A percentile compares a stretch with the other conserved stretches of the same genome.
Evolutionary conservation across 1,284 basidiomycete genomes (phyloP).

Genomic region (Cronartium quercuum): DNA sequence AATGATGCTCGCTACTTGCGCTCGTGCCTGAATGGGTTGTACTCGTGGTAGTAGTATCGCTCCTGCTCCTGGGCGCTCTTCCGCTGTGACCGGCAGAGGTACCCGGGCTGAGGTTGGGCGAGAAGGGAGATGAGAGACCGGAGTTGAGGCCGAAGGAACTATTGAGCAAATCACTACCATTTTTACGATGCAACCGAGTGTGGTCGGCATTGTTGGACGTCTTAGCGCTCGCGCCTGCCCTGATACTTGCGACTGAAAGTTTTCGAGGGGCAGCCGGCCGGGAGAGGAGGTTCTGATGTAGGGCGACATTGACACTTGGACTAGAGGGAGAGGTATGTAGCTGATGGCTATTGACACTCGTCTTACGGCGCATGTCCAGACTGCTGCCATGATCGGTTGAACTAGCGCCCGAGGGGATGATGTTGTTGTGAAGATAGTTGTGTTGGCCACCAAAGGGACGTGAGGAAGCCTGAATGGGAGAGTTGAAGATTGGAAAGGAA

Average conservation of each 20-base stretch:
- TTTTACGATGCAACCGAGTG: constrained; percentile 3
- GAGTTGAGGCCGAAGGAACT: background rate
- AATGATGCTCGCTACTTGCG: constrained; percentile 1
- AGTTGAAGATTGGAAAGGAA: constrained; percentile 13
- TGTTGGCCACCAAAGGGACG: constrained; percentile 34
- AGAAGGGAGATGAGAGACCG: background rate
- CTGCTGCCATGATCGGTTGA: background rate
- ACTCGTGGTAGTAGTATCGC: constrained; percentile 16
- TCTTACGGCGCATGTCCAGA: background rate
- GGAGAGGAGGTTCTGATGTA: background rate
- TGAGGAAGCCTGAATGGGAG: constrained; percentile 20
- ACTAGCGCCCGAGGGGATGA: background rate
- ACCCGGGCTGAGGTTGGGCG: background rate
- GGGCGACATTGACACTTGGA: background rate
- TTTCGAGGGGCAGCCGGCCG: constrained; percentile 8
- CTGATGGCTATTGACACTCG: background rate
- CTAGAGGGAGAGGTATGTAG: constrained; percentile 10
- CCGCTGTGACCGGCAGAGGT: constrained; percentile 3
- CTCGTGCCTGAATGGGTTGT: background rate
- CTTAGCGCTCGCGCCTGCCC: background rate
- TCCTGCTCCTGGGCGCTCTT: constrained; percentile 14
- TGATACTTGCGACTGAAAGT: constrained; percentile 18
- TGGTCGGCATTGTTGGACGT: constrained; percentile 2
- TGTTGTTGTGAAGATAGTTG: background rate
- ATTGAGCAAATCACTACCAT: background rate